Base-by-base conservation (phyloP, 106 monocot species). In the Phalaenopsis equestris region DNA sequence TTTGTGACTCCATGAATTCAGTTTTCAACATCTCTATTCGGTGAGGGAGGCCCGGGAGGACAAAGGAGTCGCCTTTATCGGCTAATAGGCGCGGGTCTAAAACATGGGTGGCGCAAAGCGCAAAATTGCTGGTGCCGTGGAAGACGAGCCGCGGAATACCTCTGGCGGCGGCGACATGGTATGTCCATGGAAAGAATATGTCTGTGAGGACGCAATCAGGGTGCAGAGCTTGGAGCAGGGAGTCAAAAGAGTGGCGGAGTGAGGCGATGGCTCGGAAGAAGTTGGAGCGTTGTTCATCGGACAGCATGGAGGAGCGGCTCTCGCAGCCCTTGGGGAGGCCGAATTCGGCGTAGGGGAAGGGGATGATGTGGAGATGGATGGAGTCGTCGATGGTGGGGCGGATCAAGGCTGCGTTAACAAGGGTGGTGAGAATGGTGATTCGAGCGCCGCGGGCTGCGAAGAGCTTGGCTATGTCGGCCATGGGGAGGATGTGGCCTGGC, bases 401-500 rank as follows among this genome's bases (percentile, higher is more conserved):
- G 56, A 91, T 41, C 30, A 72, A n/a, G 15, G 76, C n/a, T 11
- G 85, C 83, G 73, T 89, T 89, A 57, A 57, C 68, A 0, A 85
- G 84, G 42, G 89, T 87, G 42, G 89, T 89, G 77, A 89, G 37
- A 46, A 89, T 55, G 67, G 84, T 83, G 56, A 78, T 47, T 24
- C 39, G 67, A 24, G 79, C 83, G 8, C 85, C 88, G 5, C 56
- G 88, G 12, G 68, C 3, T 45, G 85, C 56, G 39, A 91, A 81
- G 39, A 89, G 79, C 56, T 58, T 78, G 79, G 81, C 89, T n/a
- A 91, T 72, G 82, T 85, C 82, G 30, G 78, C 79, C 82, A 78
- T 72, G 48, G 91, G 91, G 65, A 88, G 41, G 37, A 89, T 82
- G 77, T 91, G 91, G 79, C 91, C 86, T 0, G 41, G 64, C 3